These are phyloP conservation scores for Volvox carteri DNA, from an alignment of 163 green algal species.

Conservation along the genomic window DNA sequence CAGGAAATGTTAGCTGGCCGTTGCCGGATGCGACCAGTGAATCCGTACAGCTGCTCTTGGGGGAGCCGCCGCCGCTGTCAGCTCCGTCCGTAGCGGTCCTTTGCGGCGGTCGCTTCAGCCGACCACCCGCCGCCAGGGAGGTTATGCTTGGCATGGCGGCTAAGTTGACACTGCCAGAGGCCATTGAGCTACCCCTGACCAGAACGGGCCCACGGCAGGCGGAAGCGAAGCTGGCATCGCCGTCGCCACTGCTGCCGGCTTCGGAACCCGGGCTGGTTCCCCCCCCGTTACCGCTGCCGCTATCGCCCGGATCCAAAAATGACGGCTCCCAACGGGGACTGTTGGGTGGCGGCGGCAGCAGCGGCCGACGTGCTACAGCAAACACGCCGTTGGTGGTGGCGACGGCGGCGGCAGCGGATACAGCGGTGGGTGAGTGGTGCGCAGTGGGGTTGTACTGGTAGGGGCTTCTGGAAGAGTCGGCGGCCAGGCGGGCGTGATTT, in stretches of 20 bases:
- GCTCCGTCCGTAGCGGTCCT: no score
- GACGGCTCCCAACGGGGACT: neutral
- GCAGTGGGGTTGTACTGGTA: neutral
- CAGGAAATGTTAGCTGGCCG: neutral
- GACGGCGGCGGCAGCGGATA: neutral
- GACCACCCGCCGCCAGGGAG: neutral
- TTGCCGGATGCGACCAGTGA: neutral
- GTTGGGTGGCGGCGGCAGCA: conserved; percentile 2
- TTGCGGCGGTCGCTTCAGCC: no score
- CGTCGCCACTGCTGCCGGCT: neutral
- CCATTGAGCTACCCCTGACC: neutral
- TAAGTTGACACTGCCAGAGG: conserved; percentile 1
- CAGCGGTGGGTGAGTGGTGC: neutral
- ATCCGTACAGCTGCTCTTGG: neutral
- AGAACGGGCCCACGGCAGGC: neutral
- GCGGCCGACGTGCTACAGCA: neutral
- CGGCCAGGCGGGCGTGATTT: neutral
- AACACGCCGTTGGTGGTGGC: neutral
- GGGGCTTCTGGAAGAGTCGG: neutral
- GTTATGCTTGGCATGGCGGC: conserved; percentile 1
- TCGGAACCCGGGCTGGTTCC: neutral
- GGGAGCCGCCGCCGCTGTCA: neutral
- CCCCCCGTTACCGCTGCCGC: neutral
- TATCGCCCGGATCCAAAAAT: neutral
- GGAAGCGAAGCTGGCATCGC: neutral